Conservation (phyloP, 768 basidiomycete species). For the Lactarius indigo region DNA sequence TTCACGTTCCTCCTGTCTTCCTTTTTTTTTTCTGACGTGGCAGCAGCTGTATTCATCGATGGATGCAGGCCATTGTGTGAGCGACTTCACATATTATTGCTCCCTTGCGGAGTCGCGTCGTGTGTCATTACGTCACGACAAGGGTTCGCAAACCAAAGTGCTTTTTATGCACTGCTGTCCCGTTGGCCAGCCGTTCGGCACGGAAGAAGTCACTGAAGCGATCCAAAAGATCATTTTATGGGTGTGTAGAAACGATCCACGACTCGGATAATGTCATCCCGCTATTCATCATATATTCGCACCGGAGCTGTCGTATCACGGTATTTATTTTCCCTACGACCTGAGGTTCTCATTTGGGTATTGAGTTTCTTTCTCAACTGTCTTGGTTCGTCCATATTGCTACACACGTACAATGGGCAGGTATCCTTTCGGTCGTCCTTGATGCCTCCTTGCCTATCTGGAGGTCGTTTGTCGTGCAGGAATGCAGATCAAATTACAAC, state of each 20-base stretch:
- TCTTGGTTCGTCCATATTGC: not conserved
- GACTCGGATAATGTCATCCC: conserved; percentile 4
- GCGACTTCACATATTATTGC: conserved; percentile 74
- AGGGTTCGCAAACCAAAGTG: conserved; percentile 39
- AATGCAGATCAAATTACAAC: not conserved
- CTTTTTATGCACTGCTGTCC: conserved; percentile 74
- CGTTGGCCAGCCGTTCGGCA: conserved; percentile 56
- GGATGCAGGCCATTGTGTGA: conserved; percentile 75
- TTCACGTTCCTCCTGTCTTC: not conserved
- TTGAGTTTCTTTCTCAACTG: not conserved
- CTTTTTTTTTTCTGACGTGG: conserved; percentile 3
- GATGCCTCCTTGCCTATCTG: not conserved
- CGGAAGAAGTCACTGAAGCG: conserved; percentile 65
- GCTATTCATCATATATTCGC: not conserved
- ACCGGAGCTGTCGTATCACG: not conserved
- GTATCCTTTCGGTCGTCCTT: not conserved
- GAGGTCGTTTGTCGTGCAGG: not conserved
- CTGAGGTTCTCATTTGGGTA: conserved; percentile 15
- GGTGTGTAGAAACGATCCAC: conserved; percentile 38
- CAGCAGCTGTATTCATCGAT: conserved; percentile 64
- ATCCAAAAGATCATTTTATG: conserved; percentile 60
- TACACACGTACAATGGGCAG: not conserved
- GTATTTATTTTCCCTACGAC: not conserved
- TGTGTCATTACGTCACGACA: conserved; percentile 17
- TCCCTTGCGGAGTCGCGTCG: conserved; percentile 66